These are phyloP conservation scores for Viridothelium virens DNA, from an alignment of 495 filamentous ascomycete genomes.

Conservation along the genomic window DNA sequence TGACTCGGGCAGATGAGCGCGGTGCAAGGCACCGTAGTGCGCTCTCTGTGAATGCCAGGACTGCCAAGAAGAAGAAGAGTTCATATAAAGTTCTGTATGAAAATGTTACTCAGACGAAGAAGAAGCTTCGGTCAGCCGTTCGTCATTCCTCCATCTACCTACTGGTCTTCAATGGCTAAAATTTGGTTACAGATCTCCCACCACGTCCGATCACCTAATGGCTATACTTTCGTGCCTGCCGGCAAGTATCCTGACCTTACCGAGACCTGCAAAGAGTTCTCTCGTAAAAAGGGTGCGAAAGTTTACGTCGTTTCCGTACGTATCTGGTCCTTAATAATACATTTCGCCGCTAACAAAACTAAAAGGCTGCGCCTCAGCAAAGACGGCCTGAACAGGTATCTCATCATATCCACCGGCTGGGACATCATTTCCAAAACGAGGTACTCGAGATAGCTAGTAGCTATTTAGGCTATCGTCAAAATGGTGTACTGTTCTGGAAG, in stretches of 20 bases:
- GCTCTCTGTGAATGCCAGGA: background rate
- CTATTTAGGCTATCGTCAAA: slow-evolving; percentile 37
- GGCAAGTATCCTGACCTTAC: slow-evolving; percentile 66
- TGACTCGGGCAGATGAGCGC: background rate
- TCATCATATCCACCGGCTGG: slow-evolving; percentile 65
- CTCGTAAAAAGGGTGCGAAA: slow-evolving; percentile 56
- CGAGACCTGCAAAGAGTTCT: slow-evolving; percentile 68
- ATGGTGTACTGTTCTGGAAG: slow-evolving; percentile 42
- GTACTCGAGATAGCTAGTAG: slow-evolving; percentile 50
- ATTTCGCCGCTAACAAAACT: slow-evolving; percentile 13
- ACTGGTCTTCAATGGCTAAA: background rate
- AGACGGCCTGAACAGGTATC: slow-evolving; percentile 45
- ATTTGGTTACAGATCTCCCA: background rate
- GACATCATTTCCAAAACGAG: slow-evolving; percentile 63
- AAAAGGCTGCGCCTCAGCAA: slow-evolving; percentile 16
- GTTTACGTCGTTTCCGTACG: slow-evolving; percentile 76
- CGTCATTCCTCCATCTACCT: slow-evolving; percentile 23
- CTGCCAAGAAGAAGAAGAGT: slow-evolving; percentile 19
- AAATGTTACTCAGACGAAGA: slow-evolving; percentile 51
- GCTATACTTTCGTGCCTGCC: slow-evolving; percentile 75
- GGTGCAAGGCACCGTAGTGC: background rate
- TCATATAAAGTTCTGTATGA: slow-evolving; percentile 52
- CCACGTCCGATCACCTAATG: slow-evolving; percentile 48
- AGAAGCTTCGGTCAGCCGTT: slow-evolving; percentile 51
- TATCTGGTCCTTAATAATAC: slow-evolving; percentile 14